Conservation (phyloP, 768 basidiomycete species). For the Xerocomellus intermedius region DNA sequence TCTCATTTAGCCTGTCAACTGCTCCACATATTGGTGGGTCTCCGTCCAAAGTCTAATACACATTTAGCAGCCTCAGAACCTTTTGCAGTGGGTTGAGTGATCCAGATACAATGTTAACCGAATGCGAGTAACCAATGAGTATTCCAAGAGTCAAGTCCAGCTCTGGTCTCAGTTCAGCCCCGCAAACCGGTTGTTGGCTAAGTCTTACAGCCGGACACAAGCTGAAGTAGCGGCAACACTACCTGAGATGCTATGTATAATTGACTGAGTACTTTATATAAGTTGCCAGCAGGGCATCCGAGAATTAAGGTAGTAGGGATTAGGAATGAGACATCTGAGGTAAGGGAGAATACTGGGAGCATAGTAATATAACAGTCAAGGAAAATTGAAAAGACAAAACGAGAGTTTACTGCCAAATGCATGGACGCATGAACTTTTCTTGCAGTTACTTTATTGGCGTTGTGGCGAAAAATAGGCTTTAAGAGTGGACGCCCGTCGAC, state of each 20-base stretch:
- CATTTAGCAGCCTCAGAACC: neutral
- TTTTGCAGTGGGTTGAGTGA: neutral
- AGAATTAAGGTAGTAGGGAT: constrained; percentile 3
- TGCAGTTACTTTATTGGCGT: constrained; percentile 4
- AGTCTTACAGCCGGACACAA: no score
- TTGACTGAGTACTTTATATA: constrained; percentile 24
- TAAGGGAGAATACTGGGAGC: neutral
- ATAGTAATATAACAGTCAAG: neutral
- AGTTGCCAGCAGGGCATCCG: neutral
- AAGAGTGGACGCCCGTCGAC: constrained; percentile 26
- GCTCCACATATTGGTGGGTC: constrained; percentile 14
- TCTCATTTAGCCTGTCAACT: constrained; percentile 31
- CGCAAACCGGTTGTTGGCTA: no score
- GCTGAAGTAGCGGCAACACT: no score
- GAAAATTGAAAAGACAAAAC: neutral
- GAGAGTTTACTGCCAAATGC: neutral
- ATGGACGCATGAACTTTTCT: neutral
- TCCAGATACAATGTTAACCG: neutral
- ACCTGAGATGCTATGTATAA: constrained; percentile 17
- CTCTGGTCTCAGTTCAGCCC: no score
- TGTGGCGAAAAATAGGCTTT: constrained; percentile 32
- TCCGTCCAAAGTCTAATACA: neutral
- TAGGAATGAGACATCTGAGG: neutral
- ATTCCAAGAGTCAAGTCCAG: no score
- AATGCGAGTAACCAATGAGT: no score